Evolutionary conservation across 164 flowering plant genomes (phyloP).

Genomic region (Cinnamomum micranthum): DNA sequence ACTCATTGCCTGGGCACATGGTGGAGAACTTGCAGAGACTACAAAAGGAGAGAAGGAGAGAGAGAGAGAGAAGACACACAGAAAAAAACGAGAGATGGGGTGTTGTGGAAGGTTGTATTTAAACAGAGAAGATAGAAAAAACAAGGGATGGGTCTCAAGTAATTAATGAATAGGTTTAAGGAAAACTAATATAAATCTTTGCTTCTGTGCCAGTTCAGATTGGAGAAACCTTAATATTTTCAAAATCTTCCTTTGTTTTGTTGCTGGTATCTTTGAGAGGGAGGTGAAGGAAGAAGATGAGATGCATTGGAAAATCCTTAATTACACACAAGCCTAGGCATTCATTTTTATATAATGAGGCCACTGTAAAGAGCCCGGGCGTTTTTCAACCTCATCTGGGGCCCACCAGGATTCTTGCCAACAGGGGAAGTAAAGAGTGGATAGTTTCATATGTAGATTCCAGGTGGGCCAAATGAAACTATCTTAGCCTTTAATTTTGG

Average conservation of each 20-base stretch:
- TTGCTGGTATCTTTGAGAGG: neutral
- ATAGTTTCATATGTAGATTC: no score
- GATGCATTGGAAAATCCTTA: neutral
- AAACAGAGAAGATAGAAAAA: neutral
- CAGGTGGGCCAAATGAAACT: no score
- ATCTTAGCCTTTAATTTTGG: no score
- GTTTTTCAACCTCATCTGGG: no score
- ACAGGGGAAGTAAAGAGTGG: no score
- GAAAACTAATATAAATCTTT: neutral
- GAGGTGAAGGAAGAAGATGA: neutral
- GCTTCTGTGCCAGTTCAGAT: neutral
- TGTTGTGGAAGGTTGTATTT: neutral
- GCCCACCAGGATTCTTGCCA: no score
- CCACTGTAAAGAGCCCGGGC: no score
- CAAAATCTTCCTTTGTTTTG: neutral
- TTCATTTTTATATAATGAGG: no score
- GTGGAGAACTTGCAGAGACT: neutral
- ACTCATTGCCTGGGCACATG: conserved; percentile 1
- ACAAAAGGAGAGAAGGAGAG: neutral
- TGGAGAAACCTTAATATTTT: neutral
- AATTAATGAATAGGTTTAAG: neutral
- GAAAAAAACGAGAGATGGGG: neutral
- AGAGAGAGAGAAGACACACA: neutral
- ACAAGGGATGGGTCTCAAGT: conserved; percentile 1
- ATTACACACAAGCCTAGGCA: no score